Evolutionary conservation across 2,329 filamentous ascomycete species (phyloP).

Genomic region (Fusarium continuum): DNA sequence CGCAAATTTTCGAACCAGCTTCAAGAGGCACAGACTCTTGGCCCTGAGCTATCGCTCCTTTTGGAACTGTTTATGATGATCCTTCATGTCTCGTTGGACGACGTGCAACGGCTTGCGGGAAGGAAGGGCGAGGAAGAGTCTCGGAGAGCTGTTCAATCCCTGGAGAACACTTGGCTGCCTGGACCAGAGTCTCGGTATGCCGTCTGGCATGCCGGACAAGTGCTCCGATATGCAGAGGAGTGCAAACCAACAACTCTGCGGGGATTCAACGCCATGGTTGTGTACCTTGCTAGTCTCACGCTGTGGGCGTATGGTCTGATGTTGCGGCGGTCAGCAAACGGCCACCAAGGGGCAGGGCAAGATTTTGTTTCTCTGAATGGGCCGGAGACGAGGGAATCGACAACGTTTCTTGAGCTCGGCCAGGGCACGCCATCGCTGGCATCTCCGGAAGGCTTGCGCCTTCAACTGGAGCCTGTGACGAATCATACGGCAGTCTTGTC

Average conservation of each 20-base stretch:
- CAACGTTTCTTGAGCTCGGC: constrained; percentile 30
- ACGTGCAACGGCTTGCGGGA: constrained; percentile 34
- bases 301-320: constrained; percentile 37
- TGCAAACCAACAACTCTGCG: constrained; percentile 30
- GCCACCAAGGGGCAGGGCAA: constrained; percentile 4
- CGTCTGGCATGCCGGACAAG: constrained; percentile 40
- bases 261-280: constrained; percentile 38
- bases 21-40: constrained; percentile 5
- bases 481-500: constrained; percentile 25
- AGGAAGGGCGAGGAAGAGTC: constrained; percentile 37
- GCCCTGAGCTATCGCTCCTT: constrained; percentile 30
- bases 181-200: constrained; percentile 35
- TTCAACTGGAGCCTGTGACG: constrained; percentile 30
- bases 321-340: constrained; percentile 10
- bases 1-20: constrained; percentile 28
- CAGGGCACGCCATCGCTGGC: constrained; percentile 29
- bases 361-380: constrained; percentile 32
- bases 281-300: constrained; percentile 38
- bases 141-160: constrained; percentile 15
- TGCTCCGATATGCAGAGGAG: constrained; percentile 34
- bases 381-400: constrained; percentile 23
- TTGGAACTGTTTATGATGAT: constrained; percentile 42
- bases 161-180: constrained; percentile 31
- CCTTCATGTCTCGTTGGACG: constrained; percentile 36
- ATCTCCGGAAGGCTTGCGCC: constrained; percentile 12